These are phyloP conservation scores for Basidiobolus meristosporus DNA, from an alignment of 371 early-diverging fungal genomes.

Conservation along the genomic window DNA sequence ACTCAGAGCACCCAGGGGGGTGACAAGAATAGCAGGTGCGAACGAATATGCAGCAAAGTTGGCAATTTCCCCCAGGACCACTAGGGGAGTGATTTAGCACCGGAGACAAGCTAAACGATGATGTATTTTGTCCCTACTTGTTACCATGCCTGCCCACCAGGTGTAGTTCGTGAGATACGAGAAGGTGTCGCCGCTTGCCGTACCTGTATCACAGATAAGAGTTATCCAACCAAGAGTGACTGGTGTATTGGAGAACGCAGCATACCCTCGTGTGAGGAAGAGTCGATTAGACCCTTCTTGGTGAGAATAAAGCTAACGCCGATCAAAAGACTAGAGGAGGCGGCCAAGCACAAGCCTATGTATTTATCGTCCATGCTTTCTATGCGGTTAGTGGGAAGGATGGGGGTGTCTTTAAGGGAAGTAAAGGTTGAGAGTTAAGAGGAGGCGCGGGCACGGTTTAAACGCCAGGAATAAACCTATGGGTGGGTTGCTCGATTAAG, in stretches of 20 bases:
- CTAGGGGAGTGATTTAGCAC: slow-evolving; percentile 9
- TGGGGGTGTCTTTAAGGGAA: too few relatives aligned
- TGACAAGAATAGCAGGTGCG: slow-evolving; percentile 83
- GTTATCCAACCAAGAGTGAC: slow-evolving; percentile 3
- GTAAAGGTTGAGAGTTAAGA: too few relatives aligned
- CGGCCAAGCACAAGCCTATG: slow-evolving; percentile 66
- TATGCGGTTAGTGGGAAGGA: too few relatives aligned
- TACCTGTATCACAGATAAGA: slow-evolving; percentile 9
- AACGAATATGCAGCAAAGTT: slow-evolving; percentile 88
- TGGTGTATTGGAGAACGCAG: neutral
- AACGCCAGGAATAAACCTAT: too few relatives aligned
- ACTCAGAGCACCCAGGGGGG: slow-evolving; percentile 74
- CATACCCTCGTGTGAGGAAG: slow-evolving; percentile 19
- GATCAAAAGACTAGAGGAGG: slow-evolving; percentile 60
- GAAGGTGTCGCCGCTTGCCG: slow-evolving; percentile 48
- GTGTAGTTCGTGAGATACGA: slow-evolving; percentile 58
- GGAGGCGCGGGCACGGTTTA: too few relatives aligned
- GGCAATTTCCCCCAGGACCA: slow-evolving; percentile 76
- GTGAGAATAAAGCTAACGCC: slow-evolving; percentile 71
- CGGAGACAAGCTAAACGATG: neutral
- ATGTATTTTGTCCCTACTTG: slow-evolving; percentile 25
- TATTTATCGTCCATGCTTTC: slow-evolving; percentile 41
- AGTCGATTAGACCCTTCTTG: slow-evolving; percentile 66
- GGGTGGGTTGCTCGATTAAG: too few relatives aligned
- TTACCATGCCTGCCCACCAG: slow-evolving; percentile 87